Conservation (phyloP, 2,329 filamentous ascomycete species). For the Teratosphaeria destructans region DNA sequence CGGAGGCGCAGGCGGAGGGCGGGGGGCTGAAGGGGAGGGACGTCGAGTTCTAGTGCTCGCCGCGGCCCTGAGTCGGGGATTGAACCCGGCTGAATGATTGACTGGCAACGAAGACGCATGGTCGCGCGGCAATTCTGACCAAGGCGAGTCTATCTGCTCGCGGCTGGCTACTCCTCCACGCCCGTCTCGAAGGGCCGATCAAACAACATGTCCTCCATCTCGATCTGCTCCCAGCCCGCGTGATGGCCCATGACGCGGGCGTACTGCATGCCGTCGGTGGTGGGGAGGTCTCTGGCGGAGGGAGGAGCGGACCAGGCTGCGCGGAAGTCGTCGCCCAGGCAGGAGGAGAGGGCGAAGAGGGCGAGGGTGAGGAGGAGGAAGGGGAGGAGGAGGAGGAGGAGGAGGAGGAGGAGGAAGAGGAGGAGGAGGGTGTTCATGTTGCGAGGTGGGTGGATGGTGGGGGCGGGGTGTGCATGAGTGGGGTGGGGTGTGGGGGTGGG, state of each 20-base stretch:
- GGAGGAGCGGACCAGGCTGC: slow-evolving; percentile 31
- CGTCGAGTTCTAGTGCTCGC: slow-evolving; percentile 54
- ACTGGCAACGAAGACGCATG: too few species aligned
- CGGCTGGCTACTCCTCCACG: slow-evolving; percentile 2
- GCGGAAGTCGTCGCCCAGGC: slow-evolving; percentile 43
- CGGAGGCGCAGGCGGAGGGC: slow-evolving; percentile 45
- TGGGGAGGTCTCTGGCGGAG: slow-evolving; percentile 30
- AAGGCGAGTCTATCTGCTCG: not conserved
- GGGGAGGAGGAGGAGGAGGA: slow-evolving; percentile 16
- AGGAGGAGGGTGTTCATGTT: slow-evolving; percentile 14
- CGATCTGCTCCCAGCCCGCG: slow-evolving; percentile 51
- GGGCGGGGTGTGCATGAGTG: too few species aligned
- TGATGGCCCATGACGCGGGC: slow-evolving; percentile 45
- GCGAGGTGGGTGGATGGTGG: not conserved
- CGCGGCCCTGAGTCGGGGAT: not conserved
- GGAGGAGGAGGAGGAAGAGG: slow-evolving; percentile 11
- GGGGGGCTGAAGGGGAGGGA: slow-evolving; percentile 50
- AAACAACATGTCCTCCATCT: slow-evolving; percentile 49
- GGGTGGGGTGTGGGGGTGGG: too few species aligned
- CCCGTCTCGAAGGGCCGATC: slow-evolving; percentile 17
- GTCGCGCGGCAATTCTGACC: too few species aligned
- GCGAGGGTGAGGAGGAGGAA: slow-evolving; percentile 23
- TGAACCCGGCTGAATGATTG: too few species aligned
- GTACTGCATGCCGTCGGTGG: slow-evolving; percentile 46
- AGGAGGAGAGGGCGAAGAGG: slow-evolving; percentile 46